Conservation (phyloP, 1,284 basidiomycete genomes). For the Irpex sp. region DNA sequence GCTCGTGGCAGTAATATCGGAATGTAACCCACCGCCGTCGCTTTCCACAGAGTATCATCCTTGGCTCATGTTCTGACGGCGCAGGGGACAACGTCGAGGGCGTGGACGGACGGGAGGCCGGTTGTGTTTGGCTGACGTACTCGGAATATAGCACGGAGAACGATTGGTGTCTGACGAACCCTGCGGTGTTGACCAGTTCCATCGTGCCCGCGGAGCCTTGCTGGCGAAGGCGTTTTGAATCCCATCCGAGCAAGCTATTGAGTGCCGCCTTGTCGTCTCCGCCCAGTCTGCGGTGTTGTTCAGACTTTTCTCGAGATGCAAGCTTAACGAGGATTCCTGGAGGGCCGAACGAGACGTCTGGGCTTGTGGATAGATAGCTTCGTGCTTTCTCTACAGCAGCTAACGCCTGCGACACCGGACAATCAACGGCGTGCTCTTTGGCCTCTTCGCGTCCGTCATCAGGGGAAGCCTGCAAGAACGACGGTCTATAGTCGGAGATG, state of each 20-base stretch:
- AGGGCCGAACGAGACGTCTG: constrained; percentile 41
- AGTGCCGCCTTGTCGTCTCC: constrained; percentile 57
- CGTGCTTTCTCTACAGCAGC: constrained; percentile 36
- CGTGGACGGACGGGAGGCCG: not conserved
- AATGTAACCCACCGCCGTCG: constrained; percentile 46
- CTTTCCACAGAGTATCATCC: constrained; percentile 26
- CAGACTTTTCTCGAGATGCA: constrained; percentile 42
- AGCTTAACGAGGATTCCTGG: constrained; percentile 47
- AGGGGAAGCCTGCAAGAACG: constrained; percentile 13
- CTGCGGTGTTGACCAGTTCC: constrained; percentile 47
- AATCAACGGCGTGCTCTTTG: constrained; percentile 8
- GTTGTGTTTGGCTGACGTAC: constrained; percentile 32
- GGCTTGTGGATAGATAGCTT: constrained; percentile 48
- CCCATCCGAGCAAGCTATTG: constrained; percentile 55
- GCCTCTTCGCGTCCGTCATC: not conserved
- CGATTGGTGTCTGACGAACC: constrained; percentile 59
- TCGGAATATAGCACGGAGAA: constrained; percentile 53
- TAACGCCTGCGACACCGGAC: constrained; percentile 36
- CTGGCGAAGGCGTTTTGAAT: constrained; percentile 32
- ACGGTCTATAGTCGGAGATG: constrained; percentile 32
- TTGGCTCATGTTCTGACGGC: not conserved
- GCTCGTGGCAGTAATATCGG: constrained; percentile 37
- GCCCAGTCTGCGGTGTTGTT: constrained; percentile 33
- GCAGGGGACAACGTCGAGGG: not conserved
- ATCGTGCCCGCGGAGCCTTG: constrained; percentile 26